phyloP scores from a whole-genome alignment of 129 eudicot species.

The Centella asiatica region DNA sequence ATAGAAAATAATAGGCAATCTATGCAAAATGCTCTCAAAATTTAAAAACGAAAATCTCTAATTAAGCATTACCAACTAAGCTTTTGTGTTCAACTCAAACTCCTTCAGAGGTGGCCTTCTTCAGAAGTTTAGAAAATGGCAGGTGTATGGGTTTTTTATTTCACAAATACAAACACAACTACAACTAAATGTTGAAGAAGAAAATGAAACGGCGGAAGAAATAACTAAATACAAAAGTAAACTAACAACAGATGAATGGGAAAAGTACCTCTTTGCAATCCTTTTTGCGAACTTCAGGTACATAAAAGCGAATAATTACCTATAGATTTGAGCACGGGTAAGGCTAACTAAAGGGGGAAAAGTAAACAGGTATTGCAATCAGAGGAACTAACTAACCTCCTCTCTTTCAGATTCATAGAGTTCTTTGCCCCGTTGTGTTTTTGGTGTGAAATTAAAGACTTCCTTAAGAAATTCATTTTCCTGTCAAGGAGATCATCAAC shows the following conservation, averaged over 20 bases:
- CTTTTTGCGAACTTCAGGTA: constrained; percentile 15
- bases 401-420: constrained; percentile 42
- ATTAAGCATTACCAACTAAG: no score
- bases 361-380: no score
- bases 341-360: no score
- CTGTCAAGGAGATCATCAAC: constrained; percentile 14
- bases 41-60: no score
- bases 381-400: constrained; percentile 35
- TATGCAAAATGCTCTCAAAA: no score
- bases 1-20: no score
- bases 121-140: no score
- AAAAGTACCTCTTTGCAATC: constrained; percentile 18
- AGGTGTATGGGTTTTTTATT: no score
- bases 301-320: constrained; percentile 14
- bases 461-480: constrained; percentile 49
- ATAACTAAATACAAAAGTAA: neutral
- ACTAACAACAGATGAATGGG: neutral
- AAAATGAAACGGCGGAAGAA: no score
- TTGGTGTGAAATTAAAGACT: constrained; percentile 39
- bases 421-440: constrained; percentile 19
- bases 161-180: neutral
- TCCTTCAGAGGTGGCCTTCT: no score
- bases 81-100: no score
- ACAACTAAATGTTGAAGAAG: neutral
- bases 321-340: neutral